Conservation (phyloP, 2,329 filamentous ascomycete species). For the Elsinoe batatas region DNA sequence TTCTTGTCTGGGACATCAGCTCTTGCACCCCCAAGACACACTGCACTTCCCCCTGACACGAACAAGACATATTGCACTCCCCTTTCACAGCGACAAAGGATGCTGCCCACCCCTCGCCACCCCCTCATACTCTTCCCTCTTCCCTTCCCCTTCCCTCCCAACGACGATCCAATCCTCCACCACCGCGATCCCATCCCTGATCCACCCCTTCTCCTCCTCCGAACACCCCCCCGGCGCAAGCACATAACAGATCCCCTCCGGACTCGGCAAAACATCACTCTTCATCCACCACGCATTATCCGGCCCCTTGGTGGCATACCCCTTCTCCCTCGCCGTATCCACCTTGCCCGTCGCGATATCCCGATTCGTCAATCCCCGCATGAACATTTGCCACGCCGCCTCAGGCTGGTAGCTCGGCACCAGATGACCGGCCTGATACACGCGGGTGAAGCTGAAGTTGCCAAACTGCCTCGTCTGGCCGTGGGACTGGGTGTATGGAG, state of each 20-base stretch:
- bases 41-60: too few species aligned
- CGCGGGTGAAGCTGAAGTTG: conserved; percentile 34
- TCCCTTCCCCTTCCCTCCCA: conserved; percentile 14
- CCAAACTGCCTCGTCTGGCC: conserved; percentile 28
- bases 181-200: conserved; percentile 23
- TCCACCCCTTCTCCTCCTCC: conserved; percentile 23
- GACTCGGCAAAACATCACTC: conserved; percentile 23
- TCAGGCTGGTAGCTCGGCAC: conserved; percentile 30
- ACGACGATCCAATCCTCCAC: conserved; percentile 25
- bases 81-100: neutral
- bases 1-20: too few species aligned
- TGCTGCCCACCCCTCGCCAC: neutral
- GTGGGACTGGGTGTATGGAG: conserved; percentile 19
- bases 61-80: neutral
- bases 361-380: conserved; percentile 25
- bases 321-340: conserved; percentile 13
- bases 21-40: too few species aligned
- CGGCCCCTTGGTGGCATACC: conserved; percentile 21
- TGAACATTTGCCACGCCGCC: conserved; percentile 30
- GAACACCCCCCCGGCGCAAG: conserved; percentile 18
- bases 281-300: conserved; percentile 25
- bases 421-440: conserved; percentile 44
- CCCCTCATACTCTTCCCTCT: neutral
- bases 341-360: conserved; percentile 29
- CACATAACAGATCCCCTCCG: conserved; percentile 22